These are phyloP conservation scores for Stagonosporopsis vannaccii DNA, from an alignment of 2,329 filamentous ascomycete genomes.

Conservation along the genomic window DNA sequence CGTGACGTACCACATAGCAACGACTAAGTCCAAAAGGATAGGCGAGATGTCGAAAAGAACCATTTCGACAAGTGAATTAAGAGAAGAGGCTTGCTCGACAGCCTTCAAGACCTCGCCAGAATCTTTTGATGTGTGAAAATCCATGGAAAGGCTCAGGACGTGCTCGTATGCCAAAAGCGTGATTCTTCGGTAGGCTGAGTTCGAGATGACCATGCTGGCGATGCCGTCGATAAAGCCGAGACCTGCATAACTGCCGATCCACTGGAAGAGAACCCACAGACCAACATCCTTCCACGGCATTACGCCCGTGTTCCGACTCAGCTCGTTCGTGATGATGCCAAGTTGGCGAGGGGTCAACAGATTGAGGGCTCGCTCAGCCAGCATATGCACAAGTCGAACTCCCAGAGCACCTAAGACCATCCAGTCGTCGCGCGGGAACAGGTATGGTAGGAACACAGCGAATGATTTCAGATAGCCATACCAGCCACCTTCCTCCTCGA, in stretches of 20 bases:
- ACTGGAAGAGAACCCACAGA: slow-evolving; percentile 57
- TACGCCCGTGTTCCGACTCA: slow-evolving; percentile 59
- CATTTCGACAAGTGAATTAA: slow-evolving; percentile 67
- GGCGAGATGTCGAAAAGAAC: slow-evolving; percentile 67
- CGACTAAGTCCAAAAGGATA: slow-evolving; percentile 66
- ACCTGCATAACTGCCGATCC: slow-evolving; percentile 61
- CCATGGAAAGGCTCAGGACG: slow-evolving; percentile 72
- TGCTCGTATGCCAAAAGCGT: slow-evolving; percentile 70
- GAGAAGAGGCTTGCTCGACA: slow-evolving; percentile 67
- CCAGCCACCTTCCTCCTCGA: slow-evolving; percentile 80
- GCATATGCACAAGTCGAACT: slow-evolving; percentile 71
- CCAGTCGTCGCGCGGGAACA: slow-evolving; percentile 75
- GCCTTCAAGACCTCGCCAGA: slow-evolving; percentile 70
- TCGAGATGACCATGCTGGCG: slow-evolving; percentile 63
- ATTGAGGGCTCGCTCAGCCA: slow-evolving; percentile 76
- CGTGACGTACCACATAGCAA: slow-evolving; percentile 68
- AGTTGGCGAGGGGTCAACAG: slow-evolving; percentile 82
- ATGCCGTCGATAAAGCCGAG: slow-evolving; percentile 59
- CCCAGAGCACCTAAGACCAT: slow-evolving; percentile 72
- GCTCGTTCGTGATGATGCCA: slow-evolving; percentile 76
- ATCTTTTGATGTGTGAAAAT: slow-evolving; percentile 72
- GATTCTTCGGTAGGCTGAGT: slow-evolving; percentile 65
- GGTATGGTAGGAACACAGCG: slow-evolving; percentile 75
- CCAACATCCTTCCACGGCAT: slow-evolving; percentile 63
- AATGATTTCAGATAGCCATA: slow-evolving; percentile 79